A percentile compares a stretch with the other conserved stretches of the same genome.
Evolutionary conservation across 2,329 filamentous ascomycete genomes (phyloP).

Genomic region (Cladobotryum protrusum): DNA sequence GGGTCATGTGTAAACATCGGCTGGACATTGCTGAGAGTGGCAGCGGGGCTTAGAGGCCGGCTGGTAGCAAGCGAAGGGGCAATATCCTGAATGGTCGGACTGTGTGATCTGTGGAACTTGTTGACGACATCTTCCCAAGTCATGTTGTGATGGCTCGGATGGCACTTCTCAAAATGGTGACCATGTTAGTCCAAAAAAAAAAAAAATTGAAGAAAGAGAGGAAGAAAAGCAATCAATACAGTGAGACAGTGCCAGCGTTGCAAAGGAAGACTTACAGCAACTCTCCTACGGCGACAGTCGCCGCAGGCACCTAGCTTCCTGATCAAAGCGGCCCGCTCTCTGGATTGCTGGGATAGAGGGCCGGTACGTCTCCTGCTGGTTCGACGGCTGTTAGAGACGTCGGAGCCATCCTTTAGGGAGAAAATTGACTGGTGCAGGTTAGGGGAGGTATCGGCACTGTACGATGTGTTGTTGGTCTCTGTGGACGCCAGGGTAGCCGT

Average conservation of each 20-base stretch:
- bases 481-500: slow-evolving; percentile 35
- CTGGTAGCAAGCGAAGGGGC: slow-evolving; percentile 35
- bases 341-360: slow-evolving; percentile 51
- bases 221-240: not conserved
- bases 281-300: slow-evolving; percentile 50
- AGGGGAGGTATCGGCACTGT: slow-evolving; percentile 48
- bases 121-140: slow-evolving; percentile 53
- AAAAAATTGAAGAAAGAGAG: slow-evolving; percentile 5
- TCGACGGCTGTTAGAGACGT: slow-evolving; percentile 47
- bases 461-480: slow-evolving; percentile 45
- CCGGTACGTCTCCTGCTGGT: slow-evolving; percentile 54
- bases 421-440: slow-evolving; percentile 47
- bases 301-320: slow-evolving; percentile 52
- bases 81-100: slow-evolving; percentile 45
- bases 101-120: slow-evolving; percentile 48
- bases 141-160: slow-evolving; percentile 55
- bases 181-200: not conserved
- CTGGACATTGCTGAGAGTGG: slow-evolving; percentile 30
- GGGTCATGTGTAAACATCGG: slow-evolving; percentile 38
- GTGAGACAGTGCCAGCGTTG: not conserved
- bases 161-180: slow-evolving; percentile 38
- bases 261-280: slow-evolving; percentile 45
- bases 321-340: slow-evolving; percentile 54
- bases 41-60: slow-evolving; percentile 42
- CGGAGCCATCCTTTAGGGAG: slow-evolving; percentile 49